Percentiles rank a stretch among this genome's conserved stretches.
These are phyloP conservation scores for Pyricularia sp. DNA, from an alignment of 2,329 filamentous ascomycete species.

Conservation along the genomic window DNA sequence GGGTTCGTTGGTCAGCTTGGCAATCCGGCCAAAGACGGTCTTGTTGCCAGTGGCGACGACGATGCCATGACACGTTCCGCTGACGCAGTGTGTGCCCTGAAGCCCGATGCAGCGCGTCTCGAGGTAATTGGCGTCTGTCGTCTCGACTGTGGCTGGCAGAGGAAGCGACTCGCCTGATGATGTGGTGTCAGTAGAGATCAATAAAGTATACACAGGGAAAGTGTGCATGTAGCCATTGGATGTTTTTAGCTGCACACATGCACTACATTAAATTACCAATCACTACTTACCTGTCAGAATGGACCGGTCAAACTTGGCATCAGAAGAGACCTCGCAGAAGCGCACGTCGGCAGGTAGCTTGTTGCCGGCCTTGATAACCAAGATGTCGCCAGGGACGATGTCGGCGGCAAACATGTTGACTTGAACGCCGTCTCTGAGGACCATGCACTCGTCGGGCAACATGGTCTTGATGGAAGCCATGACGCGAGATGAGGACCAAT, in stretches of 20 bases:
- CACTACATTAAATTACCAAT: neutral
- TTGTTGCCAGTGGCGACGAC: conserved; percentile 64
- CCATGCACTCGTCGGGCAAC: conserved; percentile 64
- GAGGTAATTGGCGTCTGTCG: conserved; percentile 63
- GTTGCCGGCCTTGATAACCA: conserved; percentile 61
- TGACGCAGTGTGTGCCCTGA: conserved; percentile 71
- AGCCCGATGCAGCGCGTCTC: conserved; percentile 69
- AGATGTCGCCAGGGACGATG: conserved; percentile 63
- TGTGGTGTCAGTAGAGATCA: neutral
- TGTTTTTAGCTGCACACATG: neutral
- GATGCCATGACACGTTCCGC: conserved; percentile 55
- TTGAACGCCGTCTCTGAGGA: conserved; percentile 47
- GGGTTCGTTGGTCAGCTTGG: conserved; percentile 60
- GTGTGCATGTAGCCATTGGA: too few relatives aligned
- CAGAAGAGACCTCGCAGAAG: conserved; percentile 57
- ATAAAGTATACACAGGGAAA: neutral
- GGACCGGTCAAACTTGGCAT: conserved; percentile 63
- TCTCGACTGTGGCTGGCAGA: conserved; percentile 53
- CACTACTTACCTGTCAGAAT: conserved; percentile 52
- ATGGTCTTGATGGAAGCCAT: conserved; percentile 75
- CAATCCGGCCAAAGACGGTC: conserved; percentile 69
- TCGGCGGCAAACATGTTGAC: conserved; percentile 38
- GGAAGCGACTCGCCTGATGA: conserved; percentile 54
- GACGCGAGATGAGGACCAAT: conserved; percentile 67
- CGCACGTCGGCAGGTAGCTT: conserved; percentile 67